Base-by-base conservation (phyloP, 805 yeast genomes). In the Candida odintsovae region DNA sequence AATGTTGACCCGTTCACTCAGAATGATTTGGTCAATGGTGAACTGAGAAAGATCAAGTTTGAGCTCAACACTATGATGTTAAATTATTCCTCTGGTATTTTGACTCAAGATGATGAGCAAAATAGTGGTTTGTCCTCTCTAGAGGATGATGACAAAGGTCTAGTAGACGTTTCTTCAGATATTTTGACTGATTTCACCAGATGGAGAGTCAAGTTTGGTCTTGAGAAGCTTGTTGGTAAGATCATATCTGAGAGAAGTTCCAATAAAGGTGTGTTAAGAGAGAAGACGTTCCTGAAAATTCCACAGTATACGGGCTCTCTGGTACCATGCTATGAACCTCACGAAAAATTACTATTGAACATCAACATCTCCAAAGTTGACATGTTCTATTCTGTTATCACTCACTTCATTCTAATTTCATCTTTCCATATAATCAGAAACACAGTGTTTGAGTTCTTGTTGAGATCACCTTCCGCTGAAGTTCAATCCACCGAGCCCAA, bases 321-420 rank as follows among this genome's bases (percentile, higher is more conserved):
- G 41, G 9, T 45, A 48, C 55, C 56, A 43, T 42, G 50, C 45
- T 19, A 44, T 9, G 57, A 60, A 9, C 43, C 40, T 6, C 53
- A 53, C 1, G 57, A 59, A 1, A 62, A 48, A 37, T 42, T 67
- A 13, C 12, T 48, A 2, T 41, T 69, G 1, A 57, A 58, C 26
- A 48, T 61, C 44, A 54, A 57, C 18, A 50, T 62, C 13, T 55
- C 59, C 11, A 61, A 56, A 16, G 25, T 65, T 10, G 69, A 67
- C 25, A 50, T 62, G 3, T 55, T 70, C 6, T 63, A 68, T 39
- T 71, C 76, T 3, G 54, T 71, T 15, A 69, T 70, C 48, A 65
- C 72, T 4, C 72, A 72, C 41, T 79, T 77, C 55, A 61, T 76
- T 19, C 55, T 72, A 0, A 56, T 75, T 4, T 75, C 82, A 0